These are phyloP conservation scores for maize (Zea mays) DNA, from an alignment of 176 grass and related monocot species.

Conservation along the genomic window Zm-B73-REFERENCE-NAM-5.0 NC_050101.1:72050001-72050500, in stretches of 20 bases:
- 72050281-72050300: not conserved
- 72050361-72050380: not conserved
- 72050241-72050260: constrained; percentile 44
- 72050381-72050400: constrained; percentile 45
- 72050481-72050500: constrained; percentile 32
- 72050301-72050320: constrained; percentile 19
- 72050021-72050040: constrained; percentile 81
- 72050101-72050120: constrained; percentile 45
- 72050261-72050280: constrained; percentile 27
- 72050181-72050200: not conserved
- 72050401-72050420: constrained; percentile 11
- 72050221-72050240: constrained; percentile 6
- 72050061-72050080: constrained; percentile 53
- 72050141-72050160: not conserved
- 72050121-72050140: constrained; percentile 18
- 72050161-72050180: constrained; percentile 24
- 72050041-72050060: constrained; percentile 76
- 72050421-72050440: not conserved
- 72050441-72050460: not conserved
- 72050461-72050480: too few species aligned
- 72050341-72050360: constrained; percentile 5
- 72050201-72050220: not conserved
- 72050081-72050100: constrained; percentile 77
- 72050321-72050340: not conserved
- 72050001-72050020: constrained; percentile 77